phyloP scores from a whole-genome alignment of 164 flowering plant genomes.

The Vitis cinerea region DNA sequence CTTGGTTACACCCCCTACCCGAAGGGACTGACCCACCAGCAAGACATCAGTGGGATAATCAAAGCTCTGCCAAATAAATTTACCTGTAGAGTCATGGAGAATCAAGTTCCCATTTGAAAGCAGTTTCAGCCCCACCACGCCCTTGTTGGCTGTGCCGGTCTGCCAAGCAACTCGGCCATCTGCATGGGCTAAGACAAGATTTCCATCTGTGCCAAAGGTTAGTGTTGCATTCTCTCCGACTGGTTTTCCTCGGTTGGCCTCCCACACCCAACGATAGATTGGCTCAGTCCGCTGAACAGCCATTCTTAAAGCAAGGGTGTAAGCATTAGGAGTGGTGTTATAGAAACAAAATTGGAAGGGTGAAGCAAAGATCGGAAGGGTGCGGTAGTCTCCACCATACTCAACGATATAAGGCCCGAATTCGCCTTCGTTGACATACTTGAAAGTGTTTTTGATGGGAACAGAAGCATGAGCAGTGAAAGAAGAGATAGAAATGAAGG shows the following conservation, averaged over 20 bases:
- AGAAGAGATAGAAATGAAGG: neutral
- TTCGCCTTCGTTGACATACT: slow-evolving; percentile 17
- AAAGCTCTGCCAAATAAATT: slow-evolving; percentile 24
- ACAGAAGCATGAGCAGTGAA: slow-evolving; percentile 14
- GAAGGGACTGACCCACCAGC: slow-evolving; percentile 37
- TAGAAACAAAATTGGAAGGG: slow-evolving; percentile 29
- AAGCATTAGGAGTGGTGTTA: slow-evolving; percentile 15
- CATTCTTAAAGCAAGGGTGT: slow-evolving; percentile 20
- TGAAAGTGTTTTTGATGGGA: slow-evolving; percentile 17
- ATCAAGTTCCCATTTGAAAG: slow-evolving; percentile 23
- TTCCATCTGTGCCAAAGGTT: slow-evolving; percentile 30
- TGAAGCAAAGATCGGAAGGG: neutral
- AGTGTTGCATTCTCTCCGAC: slow-evolving; percentile 34
- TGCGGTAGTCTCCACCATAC: slow-evolving; percentile 18
- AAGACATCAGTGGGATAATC: slow-evolving; percentile 35
- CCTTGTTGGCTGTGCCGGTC: slow-evolving; percentile 26
- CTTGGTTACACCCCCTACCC: slow-evolving; percentile 13
- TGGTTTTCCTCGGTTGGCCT: slow-evolving; percentile 31
- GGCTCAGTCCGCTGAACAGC: slow-evolving; percentile 8
- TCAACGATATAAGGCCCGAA: slow-evolving; percentile 11
- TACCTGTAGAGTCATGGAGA: slow-evolving; percentile 9
- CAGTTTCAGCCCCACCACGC: slow-evolving; percentile 19
- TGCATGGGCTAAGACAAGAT: slow-evolving; percentile 27
- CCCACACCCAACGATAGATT: slow-evolving; percentile 39
- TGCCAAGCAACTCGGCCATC: slow-evolving; percentile 22